Conservation (phyloP, 352 stramenopile species). For the Phytophthora agathidicida region DNA sequence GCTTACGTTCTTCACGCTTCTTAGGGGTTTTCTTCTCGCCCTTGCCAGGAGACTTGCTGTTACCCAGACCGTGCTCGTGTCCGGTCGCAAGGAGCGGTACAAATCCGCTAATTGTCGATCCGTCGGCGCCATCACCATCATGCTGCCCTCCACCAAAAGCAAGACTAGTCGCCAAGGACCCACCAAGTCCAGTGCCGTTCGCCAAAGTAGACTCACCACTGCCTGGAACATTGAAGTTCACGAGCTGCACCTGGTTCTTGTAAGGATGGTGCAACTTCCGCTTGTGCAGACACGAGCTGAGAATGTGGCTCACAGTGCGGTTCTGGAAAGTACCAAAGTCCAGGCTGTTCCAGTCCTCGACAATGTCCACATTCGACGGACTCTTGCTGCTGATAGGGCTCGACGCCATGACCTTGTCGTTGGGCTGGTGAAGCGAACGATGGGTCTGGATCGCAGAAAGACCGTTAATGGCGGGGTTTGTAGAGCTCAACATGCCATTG, state of each 20-base stretch:
- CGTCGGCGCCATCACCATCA: constrained; percentile 18
- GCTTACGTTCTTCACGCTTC: constrained; percentile 70
- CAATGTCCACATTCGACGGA: constrained; percentile 75
- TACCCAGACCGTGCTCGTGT: constrained; percentile 31
- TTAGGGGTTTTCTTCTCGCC: constrained; percentile 63
- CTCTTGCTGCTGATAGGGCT: constrained; percentile 70
- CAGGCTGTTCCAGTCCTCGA: constrained; percentile 81
- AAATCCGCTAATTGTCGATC: constrained; percentile 33
- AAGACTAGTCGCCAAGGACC: constrained; percentile 62
- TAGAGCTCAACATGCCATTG: constrained; percentile 11
- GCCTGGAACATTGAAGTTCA: constrained; percentile 80
- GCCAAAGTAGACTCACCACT: constrained; percentile 14
- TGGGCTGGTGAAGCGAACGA: constrained; percentile 20
- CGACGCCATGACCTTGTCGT: constrained; percentile 53
- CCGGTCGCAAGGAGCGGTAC: constrained; percentile 37
- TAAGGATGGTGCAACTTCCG: constrained; percentile 84
- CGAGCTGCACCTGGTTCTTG: constrained; percentile 84
- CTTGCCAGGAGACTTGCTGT: constrained; percentile 36
- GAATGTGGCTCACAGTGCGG: constrained; percentile 82
- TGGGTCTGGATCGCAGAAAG: constrained; percentile 29
- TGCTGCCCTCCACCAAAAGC: constrained; percentile 52
- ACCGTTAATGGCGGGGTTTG: constrained; percentile 18
- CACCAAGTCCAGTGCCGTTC: constrained; percentile 26
- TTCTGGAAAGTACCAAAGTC: constrained; percentile 87
- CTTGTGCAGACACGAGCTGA: constrained; percentile 85